These are phyloP conservation scores for Miamiensis avidus DNA, from an alignment of 169 alveolate genomes.

Conservation along the genomic window DNA sequence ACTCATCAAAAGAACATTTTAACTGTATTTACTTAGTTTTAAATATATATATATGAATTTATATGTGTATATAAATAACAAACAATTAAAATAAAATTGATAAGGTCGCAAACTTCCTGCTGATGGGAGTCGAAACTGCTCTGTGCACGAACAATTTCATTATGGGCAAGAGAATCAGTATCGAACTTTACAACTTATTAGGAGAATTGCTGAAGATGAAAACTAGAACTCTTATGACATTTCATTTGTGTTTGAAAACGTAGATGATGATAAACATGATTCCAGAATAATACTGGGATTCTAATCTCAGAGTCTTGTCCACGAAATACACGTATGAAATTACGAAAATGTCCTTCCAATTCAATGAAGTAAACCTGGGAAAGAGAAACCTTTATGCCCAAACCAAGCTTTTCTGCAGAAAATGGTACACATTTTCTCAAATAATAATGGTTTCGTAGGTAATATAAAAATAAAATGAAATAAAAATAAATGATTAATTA, in stretches of 20 bases:
- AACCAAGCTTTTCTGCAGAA: constrained; percentile 22
- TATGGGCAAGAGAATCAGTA: constrained; percentile 40
- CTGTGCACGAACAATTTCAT: constrained; percentile 31
- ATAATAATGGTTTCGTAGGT: constrained; percentile 16
- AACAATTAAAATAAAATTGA: too few relatives aligned
- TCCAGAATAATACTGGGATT: constrained; percentile 44
- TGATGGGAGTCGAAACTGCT: constrained; percentile 62
- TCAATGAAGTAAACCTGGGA: constrained; percentile 31
- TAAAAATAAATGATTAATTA: too few relatives aligned
- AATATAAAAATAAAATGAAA: too few relatives aligned
- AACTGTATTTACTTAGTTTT: too few relatives aligned
- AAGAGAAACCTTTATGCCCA: constrained; percentile 30
- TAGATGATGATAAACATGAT: constrained; percentile 44
- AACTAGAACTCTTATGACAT: constrained; percentile 28
- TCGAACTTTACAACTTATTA: constrained; percentile 53
- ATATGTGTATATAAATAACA: too few relatives aligned
- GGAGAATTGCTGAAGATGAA: constrained; percentile 40
- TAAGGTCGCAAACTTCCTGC: constrained; percentile 58
- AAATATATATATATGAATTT: too few relatives aligned
- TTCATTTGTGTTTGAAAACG: constrained; percentile 42
- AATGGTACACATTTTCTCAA: constrained; percentile 38
- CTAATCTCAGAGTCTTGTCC: constrained; percentile 31
- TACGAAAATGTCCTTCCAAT: constrained; percentile 18
- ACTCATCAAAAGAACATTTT: constrained; percentile 47
- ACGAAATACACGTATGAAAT: constrained; percentile 45